phyloP scores from a whole-genome alignment of 2,329 filamentous ascomycete genomes.

The Fusarium palustre region DNA sequence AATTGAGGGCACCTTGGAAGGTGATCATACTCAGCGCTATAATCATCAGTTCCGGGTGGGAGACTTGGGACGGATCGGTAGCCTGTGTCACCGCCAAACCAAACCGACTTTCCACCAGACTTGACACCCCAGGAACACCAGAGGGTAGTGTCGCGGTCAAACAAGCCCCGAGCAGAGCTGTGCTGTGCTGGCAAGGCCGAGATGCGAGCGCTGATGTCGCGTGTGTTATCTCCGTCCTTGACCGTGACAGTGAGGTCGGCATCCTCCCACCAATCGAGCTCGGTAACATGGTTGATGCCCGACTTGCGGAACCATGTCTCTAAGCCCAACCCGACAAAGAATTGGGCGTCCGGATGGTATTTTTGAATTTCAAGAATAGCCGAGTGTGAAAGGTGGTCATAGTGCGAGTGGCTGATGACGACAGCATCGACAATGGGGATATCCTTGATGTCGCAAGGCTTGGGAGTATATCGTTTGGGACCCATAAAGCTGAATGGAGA shows the following conservation, averaged over 20 bases:
- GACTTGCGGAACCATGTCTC: slow-evolving; percentile 81
- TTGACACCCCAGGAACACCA: slow-evolving; percentile 90
- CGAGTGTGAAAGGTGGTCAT: slow-evolving; percentile 87
- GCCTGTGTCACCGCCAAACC: slow-evolving; percentile 91
- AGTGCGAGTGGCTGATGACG: slow-evolving; percentile 90
- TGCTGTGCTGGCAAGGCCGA: slow-evolving; percentile 86
- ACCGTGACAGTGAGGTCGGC: slow-evolving; percentile 72
- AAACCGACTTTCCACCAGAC: slow-evolving; percentile 81
- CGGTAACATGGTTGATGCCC: slow-evolving; percentile 82
- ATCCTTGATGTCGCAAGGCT: slow-evolving; percentile 81
- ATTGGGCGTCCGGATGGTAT: slow-evolving; percentile 81
- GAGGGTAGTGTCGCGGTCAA: slow-evolving; percentile 80
- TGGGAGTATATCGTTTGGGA: slow-evolving; percentile 81
- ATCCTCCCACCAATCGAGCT: slow-evolving; percentile 96
- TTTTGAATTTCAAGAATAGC: slow-evolving; percentile 78
- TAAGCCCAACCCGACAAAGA: slow-evolving; percentile 87
- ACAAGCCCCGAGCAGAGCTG: slow-evolving; percentile 73
- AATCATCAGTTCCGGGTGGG: slow-evolving; percentile 74
- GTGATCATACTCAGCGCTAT: slow-evolving; percentile 72
- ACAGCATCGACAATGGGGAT: slow-evolving; percentile 82
- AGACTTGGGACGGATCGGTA: slow-evolving; percentile 81
- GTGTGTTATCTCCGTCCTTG: slow-evolving; percentile 47
- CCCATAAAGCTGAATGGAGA: slow-evolving; percentile 77
- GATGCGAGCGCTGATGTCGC: slow-evolving; percentile 75
- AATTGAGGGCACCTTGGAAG: slow-evolving; percentile 86